These are phyloP conservation scores for Tympanopsis confertula DNA, from an alignment of 2,329 filamentous ascomycete species.

Conservation along the genomic window DNA sequence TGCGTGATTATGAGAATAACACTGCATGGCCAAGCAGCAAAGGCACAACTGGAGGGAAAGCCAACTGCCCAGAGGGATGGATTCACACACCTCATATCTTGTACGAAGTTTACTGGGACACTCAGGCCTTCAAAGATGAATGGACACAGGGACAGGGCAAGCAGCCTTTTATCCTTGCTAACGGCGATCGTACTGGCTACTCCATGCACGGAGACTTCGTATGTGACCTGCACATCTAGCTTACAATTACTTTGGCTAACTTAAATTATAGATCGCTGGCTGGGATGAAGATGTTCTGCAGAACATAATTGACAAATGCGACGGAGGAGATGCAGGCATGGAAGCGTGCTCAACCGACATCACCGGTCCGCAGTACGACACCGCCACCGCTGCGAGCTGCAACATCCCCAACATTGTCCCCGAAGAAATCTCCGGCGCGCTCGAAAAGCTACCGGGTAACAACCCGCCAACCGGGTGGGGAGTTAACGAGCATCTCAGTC, in stretches of 20 bases:
- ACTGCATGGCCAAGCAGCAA: conserved; percentile 46
- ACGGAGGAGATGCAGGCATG: not conserved
- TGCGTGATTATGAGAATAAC: conserved; percentile 50
- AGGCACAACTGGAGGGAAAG: conserved; percentile 29
- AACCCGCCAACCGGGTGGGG: not conserved
- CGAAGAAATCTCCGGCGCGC: not conserved
- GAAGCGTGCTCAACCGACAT: not conserved
- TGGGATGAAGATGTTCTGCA: not conserved
- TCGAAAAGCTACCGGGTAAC: not conserved
- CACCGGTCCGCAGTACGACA: too few relatives aligned
- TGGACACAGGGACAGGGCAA: not conserved
- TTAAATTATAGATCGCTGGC: not conserved
- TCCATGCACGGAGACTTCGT: not conserved
- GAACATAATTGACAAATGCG: not conserved
- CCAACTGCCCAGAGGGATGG: conserved; percentile 5
- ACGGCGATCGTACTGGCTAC: not conserved
- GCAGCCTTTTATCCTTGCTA: not conserved
- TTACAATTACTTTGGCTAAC: not conserved
- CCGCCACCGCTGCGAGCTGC: not conserved
- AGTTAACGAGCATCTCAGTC: too few relatives aligned
- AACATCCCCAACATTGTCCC: not conserved
- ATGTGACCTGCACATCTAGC: not conserved
- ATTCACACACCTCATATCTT: not conserved
- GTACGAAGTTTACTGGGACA: not conserved
- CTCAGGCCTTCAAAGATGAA: not conserved